These are phyloP conservation scores for Cytidiella melzeri DNA, from an alignment of 768 basidiomycete genomes.

Conservation along the genomic window DNA sequence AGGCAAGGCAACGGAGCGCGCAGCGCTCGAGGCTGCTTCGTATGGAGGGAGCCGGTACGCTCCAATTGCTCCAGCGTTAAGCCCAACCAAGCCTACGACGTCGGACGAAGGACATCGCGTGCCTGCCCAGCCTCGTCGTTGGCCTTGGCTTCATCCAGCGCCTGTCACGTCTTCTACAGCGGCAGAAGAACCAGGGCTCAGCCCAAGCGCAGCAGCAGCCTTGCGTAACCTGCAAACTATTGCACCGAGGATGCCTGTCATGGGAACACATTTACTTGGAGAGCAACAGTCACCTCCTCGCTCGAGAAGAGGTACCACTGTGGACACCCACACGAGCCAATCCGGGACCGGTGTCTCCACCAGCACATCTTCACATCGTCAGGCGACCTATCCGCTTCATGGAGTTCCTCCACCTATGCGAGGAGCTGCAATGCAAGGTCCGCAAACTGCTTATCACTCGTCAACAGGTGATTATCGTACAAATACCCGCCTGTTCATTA, in stretches of 20 bases:
- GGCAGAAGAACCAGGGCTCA: neutral
- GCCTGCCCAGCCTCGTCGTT: neutral
- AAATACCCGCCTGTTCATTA: neutral
- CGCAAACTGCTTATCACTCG: neutral
- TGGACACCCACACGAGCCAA: no score
- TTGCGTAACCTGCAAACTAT: constrained; percentile 4
- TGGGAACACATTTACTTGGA: neutral
- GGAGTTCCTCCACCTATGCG: neutral
- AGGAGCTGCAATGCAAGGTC: neutral
- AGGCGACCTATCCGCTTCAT: neutral
- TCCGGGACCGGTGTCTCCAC: neutral
- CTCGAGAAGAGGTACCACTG: neutral
- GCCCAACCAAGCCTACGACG: neutral
- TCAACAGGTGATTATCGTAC: neutral
- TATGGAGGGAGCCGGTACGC: neutral
- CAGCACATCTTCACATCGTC: neutral
- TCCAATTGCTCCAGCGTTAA: neutral
- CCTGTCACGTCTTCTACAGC: neutral
- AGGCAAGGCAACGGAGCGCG: neutral
- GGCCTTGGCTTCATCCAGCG: constrained; percentile 5
- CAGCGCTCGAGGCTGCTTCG: neutral
- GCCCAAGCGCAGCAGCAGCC: constrained; percentile 1
- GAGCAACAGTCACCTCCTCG: neutral
- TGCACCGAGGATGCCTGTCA: neutral
- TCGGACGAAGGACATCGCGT: neutral